Percentiles rank a stretch among this genome's conserved stretches.
Conservation (phyloP, 805 yeast species). For the Lachancea thermotolerans region DNA sequence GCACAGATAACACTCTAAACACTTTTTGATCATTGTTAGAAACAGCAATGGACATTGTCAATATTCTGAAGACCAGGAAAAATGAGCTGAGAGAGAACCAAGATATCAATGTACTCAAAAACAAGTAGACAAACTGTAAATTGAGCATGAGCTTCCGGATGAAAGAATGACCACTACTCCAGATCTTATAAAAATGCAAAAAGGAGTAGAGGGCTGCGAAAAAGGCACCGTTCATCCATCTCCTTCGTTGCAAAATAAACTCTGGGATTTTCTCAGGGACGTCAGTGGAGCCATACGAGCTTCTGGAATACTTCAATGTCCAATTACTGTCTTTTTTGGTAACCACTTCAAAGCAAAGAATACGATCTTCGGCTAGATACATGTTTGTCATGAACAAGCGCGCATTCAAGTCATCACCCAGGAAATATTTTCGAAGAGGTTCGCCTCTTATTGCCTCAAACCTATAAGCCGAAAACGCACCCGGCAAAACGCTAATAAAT, state of each 20-base stretch:
- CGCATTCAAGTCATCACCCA: conserved; percentile 77
- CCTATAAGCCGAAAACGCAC: conserved; percentile 94
- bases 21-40: conserved; percentile 51
- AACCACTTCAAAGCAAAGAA: conserved; percentile 90
- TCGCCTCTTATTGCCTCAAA: conserved; percentile 75
- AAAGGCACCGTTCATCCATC: conserved; percentile 96
- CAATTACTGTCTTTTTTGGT: conserved; percentile 71
- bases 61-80: conserved; percentile 81
- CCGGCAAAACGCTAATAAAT: conserved; percentile 88
- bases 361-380: conserved; percentile 96
- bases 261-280: conserved; percentile 87
- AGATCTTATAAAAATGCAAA: conserved; percentile 66
- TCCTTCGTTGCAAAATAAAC: conserved; percentile 82
- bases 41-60: conserved; percentile 67
- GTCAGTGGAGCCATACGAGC: conserved; percentile 90
- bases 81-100: conserved; percentile 93
- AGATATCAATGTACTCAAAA: conserved; percentile 66
- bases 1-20: conserved; percentile 70
- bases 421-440: conserved; percentile 84
- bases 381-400: conserved; percentile 91
- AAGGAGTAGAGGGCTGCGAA: conserved; percentile 89
- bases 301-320: conserved; percentile 76
- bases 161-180: conserved; percentile 70
- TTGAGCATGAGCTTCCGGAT: conserved; percentile 63
- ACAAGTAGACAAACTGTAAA: conserved; percentile 74